Evolutionary conservation across 2,329 filamentous ascomycete species (phyloP).

Genomic region (Rhynchosporium agropyri): DNA sequence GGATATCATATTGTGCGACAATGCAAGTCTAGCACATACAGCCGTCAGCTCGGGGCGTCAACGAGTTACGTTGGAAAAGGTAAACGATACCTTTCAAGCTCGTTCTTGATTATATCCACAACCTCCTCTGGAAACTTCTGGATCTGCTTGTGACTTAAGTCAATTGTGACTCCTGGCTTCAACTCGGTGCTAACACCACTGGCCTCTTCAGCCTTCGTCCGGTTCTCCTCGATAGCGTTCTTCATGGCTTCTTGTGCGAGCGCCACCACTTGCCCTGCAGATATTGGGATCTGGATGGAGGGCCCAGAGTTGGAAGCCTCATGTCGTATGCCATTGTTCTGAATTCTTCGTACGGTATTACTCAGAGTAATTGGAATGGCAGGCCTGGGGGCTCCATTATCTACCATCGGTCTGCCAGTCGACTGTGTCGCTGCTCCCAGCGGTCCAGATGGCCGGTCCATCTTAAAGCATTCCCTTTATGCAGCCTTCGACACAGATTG

Average conservation of each 20-base stretch:
- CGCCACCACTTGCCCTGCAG: conserved; percentile 64
- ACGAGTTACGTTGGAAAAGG: conserved; percentile 35
- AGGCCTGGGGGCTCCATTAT: conserved; percentile 44
- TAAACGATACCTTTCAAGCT: conserved; percentile 41
- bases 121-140: conserved; percentile 47
- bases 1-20: conserved; percentile 78
- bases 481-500: background rate
- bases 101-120: conserved; percentile 44
- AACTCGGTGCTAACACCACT: conserved; percentile 61
- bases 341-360: conserved; percentile 40
- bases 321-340: conserved; percentile 53
- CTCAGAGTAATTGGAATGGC: conserved; percentile 38
- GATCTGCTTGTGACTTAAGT: conserved; percentile 76
- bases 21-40: conserved; percentile 60
- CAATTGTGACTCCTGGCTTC: conserved; percentile 72
- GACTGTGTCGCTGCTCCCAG: conserved; percentile 44
- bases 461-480: conserved; percentile 29
- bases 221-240: conserved; percentile 66
- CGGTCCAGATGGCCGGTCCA: conserved; percentile 42
- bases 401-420: conserved; percentile 46
- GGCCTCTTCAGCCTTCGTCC: conserved; percentile 62
- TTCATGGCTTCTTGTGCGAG: conserved; percentile 69
- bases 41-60: conserved; percentile 33
- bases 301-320: conserved; percentile 48
- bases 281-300: conserved; percentile 55